Base-by-base conservation (phyloP, 2,329 filamentous ascomycete species). In the Alternaria hordeiaustralica region DNA sequence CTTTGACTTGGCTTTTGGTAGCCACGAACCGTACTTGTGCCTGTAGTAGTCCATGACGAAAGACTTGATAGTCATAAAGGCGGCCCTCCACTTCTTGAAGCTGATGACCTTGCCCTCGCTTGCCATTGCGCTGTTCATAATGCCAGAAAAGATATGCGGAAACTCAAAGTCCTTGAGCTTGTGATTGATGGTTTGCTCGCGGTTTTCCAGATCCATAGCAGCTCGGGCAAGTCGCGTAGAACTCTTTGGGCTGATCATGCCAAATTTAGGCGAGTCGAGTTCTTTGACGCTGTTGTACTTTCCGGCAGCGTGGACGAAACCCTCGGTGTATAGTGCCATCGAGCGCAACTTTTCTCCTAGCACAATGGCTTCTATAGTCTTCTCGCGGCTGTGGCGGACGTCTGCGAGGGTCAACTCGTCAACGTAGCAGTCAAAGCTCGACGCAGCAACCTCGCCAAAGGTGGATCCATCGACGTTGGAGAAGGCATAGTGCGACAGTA, bases 111-210 rank as follows among this genome's bases (percentile, higher is more conserved):
- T 94, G 67, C 92, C 89, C 78, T 97, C 93, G 1, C 86, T 85
- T 21, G 89, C 87, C 1, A 91, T 93, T 11, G 90, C 94, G 4
- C 93, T 97, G 78, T 90, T 94, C 74, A 93, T 95, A 68, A 94
- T 89, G 33, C 96, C 96, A 0, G 93, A 88, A 76, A 97, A 98
- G 6, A 98, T 83, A 0, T 92, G 92, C 0, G 94, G 94, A 71
- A 97, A 97, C 30, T 97, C 93, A 71, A 98, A 98, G 65, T 93
- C 89, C 61, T 92, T 89, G n/a, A 98, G 83, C 46, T 92, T 90
- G 30, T 84, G 82, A 67, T 92, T 90, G 68, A 94, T 88, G 57
- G 86, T 89, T 65, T 89, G 86, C 63, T 93, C 87, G 20, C 93
- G 88, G 64, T 88, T 89, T 33, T 91, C 85, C 4, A 98, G 84